Conservation (phyloP, 345 rosid species). For the Barbarea vulgaris region DNA sequence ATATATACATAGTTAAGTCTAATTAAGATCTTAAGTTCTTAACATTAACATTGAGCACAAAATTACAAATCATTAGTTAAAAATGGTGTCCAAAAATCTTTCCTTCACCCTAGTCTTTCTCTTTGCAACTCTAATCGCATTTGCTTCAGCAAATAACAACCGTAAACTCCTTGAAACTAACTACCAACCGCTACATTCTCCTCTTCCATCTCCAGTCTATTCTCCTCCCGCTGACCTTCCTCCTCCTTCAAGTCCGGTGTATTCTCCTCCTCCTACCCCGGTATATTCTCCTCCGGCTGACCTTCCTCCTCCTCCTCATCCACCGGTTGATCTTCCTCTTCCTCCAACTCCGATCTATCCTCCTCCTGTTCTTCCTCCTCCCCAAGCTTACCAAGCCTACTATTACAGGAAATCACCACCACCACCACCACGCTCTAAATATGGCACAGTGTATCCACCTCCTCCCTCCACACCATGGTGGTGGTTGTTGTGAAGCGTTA, state of each 20-base stretch:
- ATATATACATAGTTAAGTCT: slow-evolving; percentile 8
- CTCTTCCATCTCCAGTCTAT: slow-evolving; percentile 17
- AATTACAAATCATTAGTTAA: slow-evolving; percentile 4
- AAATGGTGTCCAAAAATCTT: slow-evolving; percentile 24
- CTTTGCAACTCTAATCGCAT: slow-evolving; percentile 7
- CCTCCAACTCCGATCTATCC: neutral
- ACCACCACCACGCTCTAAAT: slow-evolving; percentile 29
- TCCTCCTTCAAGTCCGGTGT: slow-evolving; percentile 4
- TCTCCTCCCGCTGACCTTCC: slow-evolving; percentile 13
- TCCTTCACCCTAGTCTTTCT: slow-evolving; percentile 16
- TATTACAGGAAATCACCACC: slow-evolving; percentile 38
- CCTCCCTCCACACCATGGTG: slow-evolving; percentile 35
- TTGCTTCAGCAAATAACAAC: slow-evolving; percentile 30
- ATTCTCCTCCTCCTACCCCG: slow-evolving; percentile 25
- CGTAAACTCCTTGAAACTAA: slow-evolving; percentile 19
- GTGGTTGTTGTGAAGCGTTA: slow-evolving; percentile 28
- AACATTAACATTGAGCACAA: slow-evolving; percentile 23
- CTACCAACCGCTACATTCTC: slow-evolving; percentile 17
- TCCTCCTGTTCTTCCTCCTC: slow-evolving; percentile 14
- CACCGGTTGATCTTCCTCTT: neutral
- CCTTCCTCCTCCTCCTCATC: neutral
- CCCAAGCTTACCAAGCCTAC: slow-evolving; percentile 29
- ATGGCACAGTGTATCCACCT: neutral
- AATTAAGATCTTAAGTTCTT: neutral
- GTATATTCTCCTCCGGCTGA: slow-evolving; percentile 17